Evolutionary conservation across 2,329 filamentous ascomycete species (phyloP).

Genomic region (Fusarium scirpi): DNA sequence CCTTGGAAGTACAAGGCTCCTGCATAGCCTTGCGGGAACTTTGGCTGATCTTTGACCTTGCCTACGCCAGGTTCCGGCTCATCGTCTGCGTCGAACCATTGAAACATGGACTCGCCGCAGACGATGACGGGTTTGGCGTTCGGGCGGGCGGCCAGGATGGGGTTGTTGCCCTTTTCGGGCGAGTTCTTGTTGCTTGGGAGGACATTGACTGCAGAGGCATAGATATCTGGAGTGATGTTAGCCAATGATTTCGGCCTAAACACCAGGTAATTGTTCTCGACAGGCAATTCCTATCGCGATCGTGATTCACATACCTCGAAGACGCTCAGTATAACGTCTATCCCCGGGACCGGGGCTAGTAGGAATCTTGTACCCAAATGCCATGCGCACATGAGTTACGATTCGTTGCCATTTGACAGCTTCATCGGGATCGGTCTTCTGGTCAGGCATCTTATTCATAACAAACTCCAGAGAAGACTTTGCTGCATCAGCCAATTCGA

Average conservation of each 20-base stretch:
- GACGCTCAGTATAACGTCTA: neutral
- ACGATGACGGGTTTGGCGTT: slow-evolving; percentile 7
- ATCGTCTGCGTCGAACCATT: slow-evolving; percentile 8
- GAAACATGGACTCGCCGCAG: neutral
- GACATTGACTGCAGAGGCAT: neutral
- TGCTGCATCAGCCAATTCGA: slow-evolving; percentile 13
- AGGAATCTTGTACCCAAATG: neutral
- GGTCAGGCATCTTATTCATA: neutral
- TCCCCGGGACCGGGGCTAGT: neutral
- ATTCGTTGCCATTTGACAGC: slow-evolving; percentile 3
- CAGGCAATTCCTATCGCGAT: no score
- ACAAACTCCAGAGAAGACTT: slow-evolving; percentile 4
- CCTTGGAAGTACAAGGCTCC: slow-evolving; percentile 3
- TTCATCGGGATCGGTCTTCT: neutral
- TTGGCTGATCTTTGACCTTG: slow-evolving; percentile 5
- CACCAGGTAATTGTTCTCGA: no score
- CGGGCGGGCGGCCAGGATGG: neutral
- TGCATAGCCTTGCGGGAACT: neutral
- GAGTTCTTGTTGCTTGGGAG: slow-evolving; percentile 4
- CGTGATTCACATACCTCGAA: neutral
- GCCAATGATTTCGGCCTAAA: neutral
- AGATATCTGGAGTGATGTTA: neutral
- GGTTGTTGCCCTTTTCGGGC: slow-evolving; percentile 6
- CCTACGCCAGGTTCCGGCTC: slow-evolving; percentile 8
- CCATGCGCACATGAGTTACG: neutral